phyloP scores from a whole-genome alignment of 306 rosid species.

The Acmispon strigosus region DNA sequence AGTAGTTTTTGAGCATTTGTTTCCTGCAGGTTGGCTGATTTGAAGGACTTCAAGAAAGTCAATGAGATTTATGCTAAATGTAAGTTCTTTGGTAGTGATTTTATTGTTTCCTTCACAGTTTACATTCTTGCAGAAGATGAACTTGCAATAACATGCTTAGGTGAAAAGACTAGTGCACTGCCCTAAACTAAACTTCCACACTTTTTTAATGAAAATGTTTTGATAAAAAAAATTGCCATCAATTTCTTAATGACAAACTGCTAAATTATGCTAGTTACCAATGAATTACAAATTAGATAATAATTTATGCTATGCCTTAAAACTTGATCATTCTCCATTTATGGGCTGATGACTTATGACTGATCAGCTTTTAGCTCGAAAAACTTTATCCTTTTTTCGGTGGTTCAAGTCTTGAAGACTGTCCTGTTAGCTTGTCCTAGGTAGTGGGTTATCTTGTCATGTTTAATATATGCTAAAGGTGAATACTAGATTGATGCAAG shows the following conservation, averaged over 20 bases:
- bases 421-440: neutral
- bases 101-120: neutral
- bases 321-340: neutral
- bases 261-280: neutral
- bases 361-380: neutral
- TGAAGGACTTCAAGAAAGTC: slow-evolving; percentile 84
- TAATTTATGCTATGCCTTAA: neutral
- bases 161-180: neutral
- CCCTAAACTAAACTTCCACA: neutral
- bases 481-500: neutral
- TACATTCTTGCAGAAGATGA: neutral
- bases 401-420: neutral
- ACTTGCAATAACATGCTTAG: neutral
- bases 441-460: neutral
- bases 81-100: slow-evolving; percentile 29
- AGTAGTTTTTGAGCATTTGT: slow-evolving; percentile 10
- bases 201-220: neutral
- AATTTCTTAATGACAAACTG: neutral
- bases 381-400: neutral
- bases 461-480: neutral
- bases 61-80: slow-evolving; percentile 87
- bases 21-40: slow-evolving; percentile 80
- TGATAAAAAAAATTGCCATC: neutral
- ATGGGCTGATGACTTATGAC: neutral
- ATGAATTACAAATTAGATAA: neutral